phyloP scores from a whole-genome alignment of 768 basidiomycete genomes.

The Sutorius australiensis region DNA sequence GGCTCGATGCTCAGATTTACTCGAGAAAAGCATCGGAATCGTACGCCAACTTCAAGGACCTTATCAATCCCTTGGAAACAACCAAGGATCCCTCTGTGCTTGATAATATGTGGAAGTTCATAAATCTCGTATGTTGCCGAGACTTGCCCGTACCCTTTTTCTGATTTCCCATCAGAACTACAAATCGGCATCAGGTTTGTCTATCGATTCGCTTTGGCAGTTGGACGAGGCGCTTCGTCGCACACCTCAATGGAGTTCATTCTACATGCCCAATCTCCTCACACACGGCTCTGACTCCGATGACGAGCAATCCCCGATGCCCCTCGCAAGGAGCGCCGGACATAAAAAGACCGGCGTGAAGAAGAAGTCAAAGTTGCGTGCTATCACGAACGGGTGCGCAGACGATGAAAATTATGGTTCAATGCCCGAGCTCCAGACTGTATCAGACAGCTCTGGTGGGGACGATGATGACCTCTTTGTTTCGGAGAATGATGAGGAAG shows the following conservation, averaged over 20 bases:
- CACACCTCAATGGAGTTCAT: slow-evolving; percentile 58
- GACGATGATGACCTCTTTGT: slow-evolving; percentile 33
- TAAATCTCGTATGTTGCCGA: slow-evolving; percentile 49
- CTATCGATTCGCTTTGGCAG: slow-evolving; percentile 63
- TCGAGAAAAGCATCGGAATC: slow-evolving; percentile 56
- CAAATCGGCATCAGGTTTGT: slow-evolving; percentile 43
- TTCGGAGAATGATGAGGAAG: slow-evolving; percentile 32
- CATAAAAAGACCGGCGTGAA: slow-evolving; percentile 17
- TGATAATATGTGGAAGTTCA: slow-evolving; percentile 59
- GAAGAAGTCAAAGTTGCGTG: slow-evolving; percentile 38
- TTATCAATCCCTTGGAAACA: slow-evolving; percentile 56
- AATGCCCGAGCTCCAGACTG: slow-evolving; percentile 66
- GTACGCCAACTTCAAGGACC: slow-evolving; percentile 49
- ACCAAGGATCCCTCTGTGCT: slow-evolving; percentile 48
- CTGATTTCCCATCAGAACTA: slow-evolving; percentile 52
- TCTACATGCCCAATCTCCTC: slow-evolving; percentile 28
- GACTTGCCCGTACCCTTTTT: neutral
- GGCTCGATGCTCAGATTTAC: slow-evolving; percentile 65
- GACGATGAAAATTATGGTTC: slow-evolving; percentile 45
- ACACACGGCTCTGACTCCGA: slow-evolving; percentile 25
- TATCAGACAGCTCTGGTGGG: slow-evolving; percentile 56
- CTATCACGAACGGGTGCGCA: slow-evolving; percentile 43
- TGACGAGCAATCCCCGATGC: slow-evolving; percentile 17
- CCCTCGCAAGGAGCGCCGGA: slow-evolving; percentile 10
- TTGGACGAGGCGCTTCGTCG: slow-evolving; percentile 48